Base-by-base conservation (phyloP, 1,284 basidiomycete species). In the Trametes hirsuta region DNA sequence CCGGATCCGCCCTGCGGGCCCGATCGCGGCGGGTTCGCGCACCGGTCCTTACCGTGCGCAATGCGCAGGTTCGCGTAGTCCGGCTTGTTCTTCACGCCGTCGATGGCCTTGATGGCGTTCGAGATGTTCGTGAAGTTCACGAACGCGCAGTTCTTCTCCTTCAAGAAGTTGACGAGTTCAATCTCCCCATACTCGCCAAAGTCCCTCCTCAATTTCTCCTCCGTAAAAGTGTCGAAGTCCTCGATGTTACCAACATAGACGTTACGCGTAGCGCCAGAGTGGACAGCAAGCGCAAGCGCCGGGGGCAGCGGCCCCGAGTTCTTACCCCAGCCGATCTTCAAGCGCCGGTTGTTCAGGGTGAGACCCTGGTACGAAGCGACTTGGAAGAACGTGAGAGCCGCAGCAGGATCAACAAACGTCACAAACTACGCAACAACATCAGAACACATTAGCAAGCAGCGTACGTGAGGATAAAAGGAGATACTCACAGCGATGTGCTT, bases 321-420 rank as follows among this genome's bases (percentile, higher is more conserved):
- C 82, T 95, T 95, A 64, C 95, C 95, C 95, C 95, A 98, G 47
- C 95, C 94, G 66, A 97, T 87, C 79, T 97, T 97, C 60, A 97
- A 83, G 18, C 94, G 87, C 51, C 95, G 89, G 75, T 94, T 93
- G 79, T 94, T 94, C 65, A 97, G 81, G 22, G 90, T 93, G 59
- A 98, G 80, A 10, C 94, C 94, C 70, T 94, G 90, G 72, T 88
- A 90, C 2, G 90, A 88, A 10, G 94, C 93, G 41, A 93, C 88
- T 71, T 95, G 91, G 84, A 87, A 94, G 81, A 98, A 97, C 14
- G 91, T 91, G 69, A 94, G 90, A 3, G 95, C 94, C 52, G 93
- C 91, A 1, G 88, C 87, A 14, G 94, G 90, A 71, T 96, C 93
- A 63, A 95, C 87, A 72, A 96, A 97, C 6, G 92, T 95, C 59